phyloP scores from a whole-genome alignment of 441 rosid genomes.

The Syzygium malaccense region DNA sequence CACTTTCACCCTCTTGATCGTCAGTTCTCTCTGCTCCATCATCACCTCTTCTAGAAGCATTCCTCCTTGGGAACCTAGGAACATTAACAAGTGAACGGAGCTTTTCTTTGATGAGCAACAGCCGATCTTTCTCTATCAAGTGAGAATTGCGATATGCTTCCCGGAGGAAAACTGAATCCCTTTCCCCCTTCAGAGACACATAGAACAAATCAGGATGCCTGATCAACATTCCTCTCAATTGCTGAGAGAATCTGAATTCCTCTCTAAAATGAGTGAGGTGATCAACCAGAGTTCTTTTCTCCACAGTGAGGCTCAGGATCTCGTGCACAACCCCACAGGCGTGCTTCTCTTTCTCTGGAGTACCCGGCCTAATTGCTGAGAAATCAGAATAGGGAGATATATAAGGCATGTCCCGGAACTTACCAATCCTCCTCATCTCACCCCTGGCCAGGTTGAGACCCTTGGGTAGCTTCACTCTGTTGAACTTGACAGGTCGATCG shows the following conservation, averaged over 20 bases:
- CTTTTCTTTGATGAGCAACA: conserved; percentile 79
- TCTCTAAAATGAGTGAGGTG: conserved; percentile 92
- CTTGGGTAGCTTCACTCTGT: conserved; percentile 75
- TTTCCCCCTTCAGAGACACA: conserved; percentile 89
- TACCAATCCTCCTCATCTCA: conserved; percentile 66
- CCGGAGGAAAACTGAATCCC: conserved; percentile 91
- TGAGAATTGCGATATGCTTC: conserved; percentile 84
- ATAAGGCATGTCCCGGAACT: conserved; percentile 77
- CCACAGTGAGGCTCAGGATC: conserved; percentile 84
- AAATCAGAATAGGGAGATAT: conserved; percentile 90
- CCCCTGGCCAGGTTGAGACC: conserved; percentile 82
- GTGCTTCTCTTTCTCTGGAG: conserved; percentile 75
- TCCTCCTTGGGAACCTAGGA: conserved; percentile 58
- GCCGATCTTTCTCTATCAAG: conserved; percentile 78
- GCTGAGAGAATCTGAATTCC: conserved; percentile 95
- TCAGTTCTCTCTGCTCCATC: neutral
- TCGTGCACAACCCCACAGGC: conserved; percentile 89
- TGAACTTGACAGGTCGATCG: conserved; percentile 81
- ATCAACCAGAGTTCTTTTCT: conserved; percentile 93
- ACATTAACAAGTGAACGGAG: conserved; percentile 69
- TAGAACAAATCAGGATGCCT: conserved; percentile 94
- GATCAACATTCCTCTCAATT: conserved; percentile 86
- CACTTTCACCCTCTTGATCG: conserved; percentile 21
- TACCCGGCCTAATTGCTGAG: conserved; percentile 58
- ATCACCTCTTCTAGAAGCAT: conserved; percentile 24